These are phyloP conservation scores for Gracilaria domingensis DNA, from an alignment of 23 red algal species.

Conservation along the genomic window DNA sequence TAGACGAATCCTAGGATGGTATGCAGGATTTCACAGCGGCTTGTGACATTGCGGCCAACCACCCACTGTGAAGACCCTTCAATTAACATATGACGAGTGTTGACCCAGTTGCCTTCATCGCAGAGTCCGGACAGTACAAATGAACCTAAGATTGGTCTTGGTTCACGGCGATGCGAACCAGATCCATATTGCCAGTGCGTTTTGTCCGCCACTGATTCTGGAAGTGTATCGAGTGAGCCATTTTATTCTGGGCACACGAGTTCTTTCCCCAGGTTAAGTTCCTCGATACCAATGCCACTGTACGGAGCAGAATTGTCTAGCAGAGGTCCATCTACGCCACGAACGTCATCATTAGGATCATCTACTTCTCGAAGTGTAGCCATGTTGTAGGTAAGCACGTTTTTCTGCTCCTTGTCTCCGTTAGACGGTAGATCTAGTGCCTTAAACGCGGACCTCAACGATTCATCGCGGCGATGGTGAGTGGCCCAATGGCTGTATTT, in stretches of 20 bases:
- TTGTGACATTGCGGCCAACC: not conserved
- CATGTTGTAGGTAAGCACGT: not conserved
- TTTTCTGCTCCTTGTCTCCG: not conserved
- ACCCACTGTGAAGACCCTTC: not conserved
- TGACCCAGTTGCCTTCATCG: not conserved
- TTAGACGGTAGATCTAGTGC: not conserved
- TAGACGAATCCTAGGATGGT: not conserved
- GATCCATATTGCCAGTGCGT: conserved; percentile 55
- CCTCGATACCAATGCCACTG: conserved; percentile 33
- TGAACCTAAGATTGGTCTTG: conserved; percentile 21
- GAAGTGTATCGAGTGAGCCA: not conserved
- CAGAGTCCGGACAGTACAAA: not conserved
- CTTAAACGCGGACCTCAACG: conserved; percentile 9
- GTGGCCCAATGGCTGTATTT: conserved; percentile 5
- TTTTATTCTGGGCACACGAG: conserved; percentile 41
- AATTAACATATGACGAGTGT: not conserved
- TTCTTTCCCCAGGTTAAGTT: not conserved
- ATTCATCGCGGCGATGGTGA: conserved; percentile 21
- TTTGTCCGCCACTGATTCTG: conserved; percentile 26
- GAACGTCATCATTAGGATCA: not conserved
- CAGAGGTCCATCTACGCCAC: not conserved
- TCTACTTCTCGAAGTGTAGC: not conserved
- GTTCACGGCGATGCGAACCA: conserved; percentile 34
- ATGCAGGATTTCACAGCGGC: not conserved
- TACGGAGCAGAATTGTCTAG: conserved; percentile 53